Percentiles rank a stretch among this genome's conserved stretches.
Conservation (phyloP, 2,329 filamentous ascomycete genomes). For the Dryadomyces quercus-mongolicae region DNA sequence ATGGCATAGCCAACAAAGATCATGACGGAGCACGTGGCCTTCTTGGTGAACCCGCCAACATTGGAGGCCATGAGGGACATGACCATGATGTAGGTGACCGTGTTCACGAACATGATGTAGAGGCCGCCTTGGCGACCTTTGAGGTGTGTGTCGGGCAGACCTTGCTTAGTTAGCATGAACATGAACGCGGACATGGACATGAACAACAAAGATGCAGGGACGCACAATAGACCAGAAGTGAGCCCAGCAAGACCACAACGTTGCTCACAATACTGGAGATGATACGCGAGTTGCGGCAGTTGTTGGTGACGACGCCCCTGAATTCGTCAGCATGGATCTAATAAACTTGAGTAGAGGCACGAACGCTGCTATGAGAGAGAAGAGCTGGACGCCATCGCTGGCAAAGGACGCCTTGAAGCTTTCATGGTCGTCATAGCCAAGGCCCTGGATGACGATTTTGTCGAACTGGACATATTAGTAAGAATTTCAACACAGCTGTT, state of each 20-base stretch:
- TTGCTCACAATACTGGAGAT: constrained; percentile 26
- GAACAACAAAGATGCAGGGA: too few species aligned
- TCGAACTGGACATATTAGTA: constrained; percentile 24
- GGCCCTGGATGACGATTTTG: constrained; percentile 36
- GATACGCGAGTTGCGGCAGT: constrained; percentile 28
- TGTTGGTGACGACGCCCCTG: constrained; percentile 31
- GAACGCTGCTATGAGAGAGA: constrained; percentile 5
- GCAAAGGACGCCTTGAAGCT: constrained; percentile 5
- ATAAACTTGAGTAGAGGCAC: too few species aligned
- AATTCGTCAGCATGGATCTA: background rate
- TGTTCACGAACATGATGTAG: constrained; percentile 41
- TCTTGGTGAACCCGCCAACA: constrained; percentile 53
- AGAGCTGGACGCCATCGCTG: constrained; percentile 11
- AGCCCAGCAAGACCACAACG: constrained; percentile 24
- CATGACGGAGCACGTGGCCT: constrained; percentile 51
- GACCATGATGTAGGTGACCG: constrained; percentile 40
- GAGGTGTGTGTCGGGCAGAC: constrained; percentile 30
- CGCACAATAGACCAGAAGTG: constrained; percentile 33
- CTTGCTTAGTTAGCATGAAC: background rate
- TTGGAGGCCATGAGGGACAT: constrained; percentile 50
- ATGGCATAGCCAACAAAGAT: constrained; percentile 51
- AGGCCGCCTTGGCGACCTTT: constrained; percentile 37
- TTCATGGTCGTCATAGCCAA: constrained; percentile 44
- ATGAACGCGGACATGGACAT: background rate
- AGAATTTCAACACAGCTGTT: too few species aligned